Base-by-base conservation (phyloP, 2,329 filamentous ascomycete species). In the Cladosporium austrohemisphaericum region DNA sequence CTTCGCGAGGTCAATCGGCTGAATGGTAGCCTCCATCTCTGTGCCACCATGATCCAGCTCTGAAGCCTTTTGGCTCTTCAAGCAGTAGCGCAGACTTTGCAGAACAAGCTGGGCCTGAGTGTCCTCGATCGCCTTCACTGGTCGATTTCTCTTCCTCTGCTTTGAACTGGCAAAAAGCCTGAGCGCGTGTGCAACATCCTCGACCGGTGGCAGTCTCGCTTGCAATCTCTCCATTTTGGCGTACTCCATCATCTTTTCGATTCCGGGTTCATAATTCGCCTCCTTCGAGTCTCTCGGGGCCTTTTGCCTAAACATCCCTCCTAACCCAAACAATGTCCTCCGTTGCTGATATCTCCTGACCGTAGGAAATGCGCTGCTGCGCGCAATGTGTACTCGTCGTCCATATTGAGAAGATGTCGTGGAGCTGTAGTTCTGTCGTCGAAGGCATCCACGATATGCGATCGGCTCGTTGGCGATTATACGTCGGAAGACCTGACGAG, bases 171-270 rank as follows among this genome's bases (percentile, higher is more conserved):
- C 83, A 55, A 91, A 83, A 8, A 74, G 69, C 49, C 71, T 74
- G 65, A 86, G 84, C 4, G 86, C 87, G 28, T 78, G 72, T 0
- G 80, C 68, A 2, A 95, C 71, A 26, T 86, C 80, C n/a, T 75
- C 65, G 3, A 75, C 71, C 0, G 79, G 67, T 13, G 88, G 89
- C 8, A 81, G 78, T 26, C 88, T 79, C 28, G 83, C 73, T 44
- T 79, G 76, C 49, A 86, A 77, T 44, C 78, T 75, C 57, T 84
- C 71, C 52, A 81, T 78, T 57, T 80, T 79, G 45, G 79, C 73
- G 65, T 88, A 78, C 51, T 86, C 78, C 59, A 86, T 78, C 71
- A 95, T 80, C 13, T 77, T 78, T 55, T 82, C 80, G 60, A 90
- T 79, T 46, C 89, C 90, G 0, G 81, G 85, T 60, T 83, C 86